Percentiles rank a stretch among this genome's conserved stretches.
phyloP scores from a whole-genome alignment of 1,139 yeast species.

The Scheffersomyces parashehatae region DNA sequence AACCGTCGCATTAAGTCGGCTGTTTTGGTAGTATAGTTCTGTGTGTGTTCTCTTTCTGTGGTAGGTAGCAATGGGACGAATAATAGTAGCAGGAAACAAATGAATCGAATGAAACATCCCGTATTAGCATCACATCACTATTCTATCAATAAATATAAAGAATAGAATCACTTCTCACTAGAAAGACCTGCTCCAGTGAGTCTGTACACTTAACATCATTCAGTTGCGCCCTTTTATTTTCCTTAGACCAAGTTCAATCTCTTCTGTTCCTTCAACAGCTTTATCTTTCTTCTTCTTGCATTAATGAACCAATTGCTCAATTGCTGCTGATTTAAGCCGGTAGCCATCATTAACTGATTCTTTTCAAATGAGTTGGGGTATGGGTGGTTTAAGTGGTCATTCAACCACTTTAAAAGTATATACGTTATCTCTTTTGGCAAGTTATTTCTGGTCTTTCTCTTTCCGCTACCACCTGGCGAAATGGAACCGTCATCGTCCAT shows the following conservation, averaged over 20 bases:
- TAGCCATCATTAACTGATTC: slow-evolving; percentile 70
- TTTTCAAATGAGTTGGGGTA: slow-evolving; percentile 93
- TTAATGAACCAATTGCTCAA: slow-evolving; percentile 96
- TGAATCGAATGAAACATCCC: no score
- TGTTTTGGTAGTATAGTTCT: no score
- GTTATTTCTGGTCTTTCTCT: slow-evolving; percentile 64
- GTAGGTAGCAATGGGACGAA: no score
- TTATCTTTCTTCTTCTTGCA: slow-evolving; percentile 84
- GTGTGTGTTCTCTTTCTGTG: no score
- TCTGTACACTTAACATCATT: no score
- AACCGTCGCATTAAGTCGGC: no score
- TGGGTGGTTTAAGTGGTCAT: slow-evolving; percentile 85
- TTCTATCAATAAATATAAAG: no score
- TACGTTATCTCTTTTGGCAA: slow-evolving; percentile 88
- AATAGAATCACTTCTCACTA: no score
- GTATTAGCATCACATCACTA: no score
- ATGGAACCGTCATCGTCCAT: background rate
- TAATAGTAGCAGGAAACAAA: no score
- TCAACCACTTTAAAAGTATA: slow-evolving; percentile 79
- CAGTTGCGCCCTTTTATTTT: no score
- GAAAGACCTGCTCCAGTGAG: no score
- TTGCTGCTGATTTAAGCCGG: slow-evolving; percentile 90
- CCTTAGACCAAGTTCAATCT: slow-evolving; percentile 20
- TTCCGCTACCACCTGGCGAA: slow-evolving; percentile 9
- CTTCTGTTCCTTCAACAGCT: slow-evolving; percentile 43